A percentile compares a stretch with the other conserved stretches of the same genome.
Evolutionary conservation across 2,329 filamentous ascomycete genomes (phyloP).

Genomic region (Didymosphaeria variabile): DNA sequence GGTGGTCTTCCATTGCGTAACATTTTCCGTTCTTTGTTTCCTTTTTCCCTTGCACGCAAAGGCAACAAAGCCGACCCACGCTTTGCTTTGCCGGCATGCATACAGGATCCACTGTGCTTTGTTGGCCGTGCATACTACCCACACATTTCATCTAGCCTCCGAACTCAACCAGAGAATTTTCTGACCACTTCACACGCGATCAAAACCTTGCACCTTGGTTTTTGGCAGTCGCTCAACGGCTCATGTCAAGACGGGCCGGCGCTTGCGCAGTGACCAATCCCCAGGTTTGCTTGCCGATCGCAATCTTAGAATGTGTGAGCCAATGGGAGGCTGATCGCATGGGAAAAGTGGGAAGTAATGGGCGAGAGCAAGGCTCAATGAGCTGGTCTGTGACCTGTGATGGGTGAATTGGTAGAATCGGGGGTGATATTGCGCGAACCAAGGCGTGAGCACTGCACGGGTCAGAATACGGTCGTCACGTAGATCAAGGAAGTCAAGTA

Average conservation of each 20-base stretch:
- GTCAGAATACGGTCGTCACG: background rate
- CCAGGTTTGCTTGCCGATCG: slow-evolving; percentile 2
- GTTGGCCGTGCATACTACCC: background rate
- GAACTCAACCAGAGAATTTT: background rate
- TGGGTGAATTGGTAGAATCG: background rate
- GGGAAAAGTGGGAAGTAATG: background rate
- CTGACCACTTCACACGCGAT: background rate
- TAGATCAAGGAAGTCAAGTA: background rate
- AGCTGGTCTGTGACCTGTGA: background rate
- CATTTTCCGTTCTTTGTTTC: no score
- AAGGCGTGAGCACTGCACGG: background rate
- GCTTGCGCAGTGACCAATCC: background rate
- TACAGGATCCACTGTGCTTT: background rate
- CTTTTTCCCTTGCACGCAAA: no score
- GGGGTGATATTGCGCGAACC: slow-evolving; percentile 1
- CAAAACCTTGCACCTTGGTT: background rate
- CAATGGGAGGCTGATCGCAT: background rate
- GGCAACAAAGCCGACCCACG: background rate
- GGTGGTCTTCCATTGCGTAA: no score
- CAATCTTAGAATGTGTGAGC: background rate
- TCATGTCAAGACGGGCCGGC: slow-evolving; percentile 5
- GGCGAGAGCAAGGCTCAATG: background rate
- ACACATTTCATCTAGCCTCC: no score
- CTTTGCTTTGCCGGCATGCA: background rate
- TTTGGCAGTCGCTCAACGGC: background rate